These are phyloP conservation scores for Pezicula neosporulosa DNA, from an alignment of 2,329 filamentous ascomycete genomes.

Conservation along the genomic window DNA sequence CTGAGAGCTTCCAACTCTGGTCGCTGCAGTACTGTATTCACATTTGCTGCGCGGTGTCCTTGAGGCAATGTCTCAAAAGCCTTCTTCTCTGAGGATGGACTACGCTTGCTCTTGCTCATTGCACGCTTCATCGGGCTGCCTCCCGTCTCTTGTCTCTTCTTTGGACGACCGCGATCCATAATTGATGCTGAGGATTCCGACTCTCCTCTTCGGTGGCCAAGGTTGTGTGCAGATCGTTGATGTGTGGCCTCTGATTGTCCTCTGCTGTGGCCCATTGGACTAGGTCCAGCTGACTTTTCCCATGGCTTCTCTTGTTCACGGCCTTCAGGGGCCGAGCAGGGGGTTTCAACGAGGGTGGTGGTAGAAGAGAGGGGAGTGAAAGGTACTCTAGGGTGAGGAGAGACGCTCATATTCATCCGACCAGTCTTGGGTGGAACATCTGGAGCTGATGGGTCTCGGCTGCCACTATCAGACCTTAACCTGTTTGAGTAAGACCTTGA, in stretches of 20 bases:
- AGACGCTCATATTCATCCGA: slow-evolving; percentile 38
- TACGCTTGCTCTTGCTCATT: not conserved
- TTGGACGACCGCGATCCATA: slow-evolving; percentile 59
- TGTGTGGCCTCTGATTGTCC: slow-evolving; percentile 20
- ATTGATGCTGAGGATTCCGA: slow-evolving; percentile 55
- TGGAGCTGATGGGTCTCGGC: slow-evolving; percentile 30
- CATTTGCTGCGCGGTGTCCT: slow-evolving; percentile 54
- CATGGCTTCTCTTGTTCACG: slow-evolving; percentile 19
- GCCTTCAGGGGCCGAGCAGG: slow-evolving; percentile 16
- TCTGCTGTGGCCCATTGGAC: slow-evolving; percentile 14
- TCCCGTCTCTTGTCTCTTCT: slow-evolving; percentile 27
- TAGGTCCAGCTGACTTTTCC: slow-evolving; percentile 2
- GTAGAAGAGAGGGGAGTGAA: slow-evolving; percentile 40
- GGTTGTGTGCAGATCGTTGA: slow-evolving; percentile 9
- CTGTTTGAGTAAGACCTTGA: slow-evolving; percentile 29
- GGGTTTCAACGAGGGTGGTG: slow-evolving; percentile 8
- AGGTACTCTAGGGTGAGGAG: slow-evolving; percentile 38
- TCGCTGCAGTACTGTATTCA: slow-evolving; percentile 40
- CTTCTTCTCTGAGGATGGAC: slow-evolving; percentile 38
- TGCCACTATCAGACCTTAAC: slow-evolving; percentile 41
- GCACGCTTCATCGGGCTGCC: slow-evolving; percentile 31
- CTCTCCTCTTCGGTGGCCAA: slow-evolving; percentile 46
- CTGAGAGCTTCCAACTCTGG: slow-evolving; percentile 49
- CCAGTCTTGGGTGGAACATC: slow-evolving; percentile 34
- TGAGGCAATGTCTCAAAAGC: slow-evolving; percentile 60